phyloP scores from a whole-genome alignment of 225 moss, liverwort and hornwort genomes.

The Antitrichia curtipendula region DNA sequence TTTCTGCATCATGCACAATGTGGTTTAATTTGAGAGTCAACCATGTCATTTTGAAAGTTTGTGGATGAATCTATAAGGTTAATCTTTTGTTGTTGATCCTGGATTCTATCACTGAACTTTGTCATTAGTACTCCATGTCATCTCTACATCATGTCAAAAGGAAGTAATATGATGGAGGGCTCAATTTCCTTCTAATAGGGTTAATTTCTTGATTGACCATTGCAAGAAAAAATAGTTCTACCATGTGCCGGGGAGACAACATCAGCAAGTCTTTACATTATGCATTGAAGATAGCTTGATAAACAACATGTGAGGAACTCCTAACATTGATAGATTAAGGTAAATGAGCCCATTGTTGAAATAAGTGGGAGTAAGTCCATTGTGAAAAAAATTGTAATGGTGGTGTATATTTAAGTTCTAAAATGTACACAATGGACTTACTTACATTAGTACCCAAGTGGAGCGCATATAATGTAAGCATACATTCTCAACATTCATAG shows the following conservation, averaged over 20 bases:
- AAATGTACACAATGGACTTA: not conserved
- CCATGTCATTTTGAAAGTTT: too few relatives aligned
- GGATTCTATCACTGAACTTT: too few relatives aligned
- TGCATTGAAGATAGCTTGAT: not conserved
- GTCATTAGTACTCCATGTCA: too few relatives aligned
- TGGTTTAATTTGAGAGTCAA: too few relatives aligned
- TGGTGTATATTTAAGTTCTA: not conserved
- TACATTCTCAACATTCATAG: accelerated
- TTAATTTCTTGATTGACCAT: not conserved
- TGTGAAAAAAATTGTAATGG: not conserved
- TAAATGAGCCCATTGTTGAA: not conserved
- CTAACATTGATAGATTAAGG: not conserved
- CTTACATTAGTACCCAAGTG: accelerated
- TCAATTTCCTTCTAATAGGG: too few relatives aligned
- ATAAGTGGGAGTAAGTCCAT: not conserved
- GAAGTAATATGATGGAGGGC: too few relatives aligned
- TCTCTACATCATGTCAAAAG: too few relatives aligned
- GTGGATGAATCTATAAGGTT: too few relatives aligned
- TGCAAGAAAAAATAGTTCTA: not conserved
- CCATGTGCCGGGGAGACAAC: not conserved
- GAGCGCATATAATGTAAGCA: not conserved
- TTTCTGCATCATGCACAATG: too few relatives aligned
- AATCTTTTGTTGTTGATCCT: too few relatives aligned
- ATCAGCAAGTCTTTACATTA: too few relatives aligned
- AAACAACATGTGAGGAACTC: not conserved